A percentile compares a stretch with the other conserved stretches of the same genome.
phyloP scores from a whole-genome alignment of 805 yeast species.

The Cyberlindnera japonica region DNA sequence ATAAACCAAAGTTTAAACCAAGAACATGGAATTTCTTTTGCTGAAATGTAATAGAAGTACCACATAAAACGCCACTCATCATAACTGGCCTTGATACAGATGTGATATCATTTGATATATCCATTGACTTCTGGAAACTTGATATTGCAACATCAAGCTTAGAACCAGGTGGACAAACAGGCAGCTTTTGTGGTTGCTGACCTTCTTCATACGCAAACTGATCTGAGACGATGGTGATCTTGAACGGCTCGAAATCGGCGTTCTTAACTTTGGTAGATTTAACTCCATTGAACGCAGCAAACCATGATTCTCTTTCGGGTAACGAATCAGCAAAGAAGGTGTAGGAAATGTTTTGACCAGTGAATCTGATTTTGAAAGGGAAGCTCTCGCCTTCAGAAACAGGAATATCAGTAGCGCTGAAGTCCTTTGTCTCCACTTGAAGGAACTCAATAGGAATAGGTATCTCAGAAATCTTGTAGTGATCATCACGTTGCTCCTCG shows the following conservation, averaged over 20 bases:
- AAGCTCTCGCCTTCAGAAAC: slow-evolving; percentile 17
- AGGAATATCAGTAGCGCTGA: slow-evolving; percentile 6
- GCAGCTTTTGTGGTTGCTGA: slow-evolving; percentile 47
- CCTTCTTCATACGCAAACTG: slow-evolving; percentile 62
- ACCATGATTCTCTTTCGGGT: slow-evolving; percentile 58
- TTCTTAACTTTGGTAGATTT: slow-evolving; percentile 37
- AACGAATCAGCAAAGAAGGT: slow-evolving; percentile 46
- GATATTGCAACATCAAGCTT: slow-evolving; percentile 43
- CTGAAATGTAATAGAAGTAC: slow-evolving; percentile 43
- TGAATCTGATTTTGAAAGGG: slow-evolving; percentile 52
- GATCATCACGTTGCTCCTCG: slow-evolving; percentile 43
- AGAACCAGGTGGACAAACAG: slow-evolving; percentile 49
- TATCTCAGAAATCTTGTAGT: slow-evolving; percentile 45
- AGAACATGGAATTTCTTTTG: slow-evolving; percentile 45
- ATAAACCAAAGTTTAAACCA: slow-evolving; percentile 66
- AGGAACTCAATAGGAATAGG: slow-evolving; percentile 62
- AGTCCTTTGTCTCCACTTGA: slow-evolving; percentile 45
- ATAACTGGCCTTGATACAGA: slow-evolving; percentile 29
- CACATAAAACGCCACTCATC: slow-evolving; percentile 40
- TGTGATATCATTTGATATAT: slow-evolving; percentile 24
- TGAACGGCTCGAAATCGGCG: slow-evolving; percentile 49
- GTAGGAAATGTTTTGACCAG: slow-evolving; percentile 52
- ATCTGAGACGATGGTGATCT: slow-evolving; percentile 50
- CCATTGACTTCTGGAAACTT: slow-evolving; percentile 31
- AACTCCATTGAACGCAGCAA: slow-evolving; percentile 45